A percentile compares a stretch with the other conserved stretches of the same genome.
Evolutionary conservation across 805 yeast genomes (phyloP).

Genomic region (Candida odintsovae): DNA sequence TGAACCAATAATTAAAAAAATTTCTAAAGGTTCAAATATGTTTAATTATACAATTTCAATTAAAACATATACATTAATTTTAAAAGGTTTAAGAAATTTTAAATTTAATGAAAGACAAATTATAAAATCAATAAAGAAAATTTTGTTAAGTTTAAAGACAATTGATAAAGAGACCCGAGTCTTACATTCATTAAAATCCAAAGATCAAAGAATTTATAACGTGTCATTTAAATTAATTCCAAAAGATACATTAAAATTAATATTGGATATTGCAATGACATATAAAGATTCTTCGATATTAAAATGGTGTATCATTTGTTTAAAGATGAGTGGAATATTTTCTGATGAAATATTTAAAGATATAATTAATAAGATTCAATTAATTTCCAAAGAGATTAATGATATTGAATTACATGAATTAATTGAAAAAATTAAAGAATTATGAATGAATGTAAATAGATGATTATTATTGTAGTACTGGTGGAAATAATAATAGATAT

Average conservation of each 20-base stretch:
- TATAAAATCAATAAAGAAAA: slow-evolving; percentile 3
- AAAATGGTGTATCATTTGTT: slow-evolving; percentile 9
- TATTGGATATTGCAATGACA: slow-evolving; percentile 6
- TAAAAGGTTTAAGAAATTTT: slow-evolving; percentile 5
- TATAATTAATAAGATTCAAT: neutral
- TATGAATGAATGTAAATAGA: neutral
- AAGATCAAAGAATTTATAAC: neutral
- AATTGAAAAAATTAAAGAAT: neutral
- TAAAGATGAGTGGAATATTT: neutral
- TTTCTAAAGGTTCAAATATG: slow-evolving; percentile 1
- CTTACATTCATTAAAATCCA: slow-evolving; percentile 1
- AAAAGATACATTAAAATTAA: slow-evolving; percentile 6
- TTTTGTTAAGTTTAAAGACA: neutral
- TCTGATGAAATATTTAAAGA: neutral
- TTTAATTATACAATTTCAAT: slow-evolving; percentile 3
- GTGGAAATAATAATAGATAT: too few relatives aligned
- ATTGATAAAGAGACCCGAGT: slow-evolving; percentile 1
- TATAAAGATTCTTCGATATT: slow-evolving; percentile 5
- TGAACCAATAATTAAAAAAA: slow-evolving; percentile 1
- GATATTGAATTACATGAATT: neutral
- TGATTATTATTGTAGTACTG: too few relatives aligned
- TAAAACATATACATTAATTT: slow-evolving; percentile 1
- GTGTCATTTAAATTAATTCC: slow-evolving; percentile 7
- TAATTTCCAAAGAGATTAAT: neutral
- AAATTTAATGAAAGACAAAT: neutral